These are phyloP conservation scores for Saccharum officinarum DNA, from an alignment of 176 grass and related monocot genomes.

Conservation along the genomic window DNA sequence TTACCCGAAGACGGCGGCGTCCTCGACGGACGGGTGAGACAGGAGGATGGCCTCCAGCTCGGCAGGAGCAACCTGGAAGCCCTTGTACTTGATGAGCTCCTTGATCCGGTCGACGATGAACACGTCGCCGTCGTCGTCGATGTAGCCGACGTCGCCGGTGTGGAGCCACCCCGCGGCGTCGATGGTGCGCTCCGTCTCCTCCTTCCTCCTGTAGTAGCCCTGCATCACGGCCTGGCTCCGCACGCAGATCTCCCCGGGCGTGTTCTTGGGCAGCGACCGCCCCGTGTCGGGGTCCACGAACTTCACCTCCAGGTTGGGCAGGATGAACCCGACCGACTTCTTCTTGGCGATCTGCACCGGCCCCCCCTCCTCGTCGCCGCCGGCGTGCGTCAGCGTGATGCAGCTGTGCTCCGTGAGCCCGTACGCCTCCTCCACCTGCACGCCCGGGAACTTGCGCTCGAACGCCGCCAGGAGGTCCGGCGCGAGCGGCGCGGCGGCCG, in stretches of 20 bases:
- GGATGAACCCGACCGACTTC: constrained; percentile 48
- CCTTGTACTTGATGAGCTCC: constrained; percentile 98
- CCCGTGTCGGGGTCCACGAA: constrained; percentile 74
- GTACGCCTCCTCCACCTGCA: no score
- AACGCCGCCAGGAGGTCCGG: no score
- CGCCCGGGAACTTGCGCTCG: no score
- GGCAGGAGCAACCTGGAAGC: constrained; percentile 84
- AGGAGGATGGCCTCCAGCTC: constrained; percentile 88
- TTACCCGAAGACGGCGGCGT: constrained; percentile 79
- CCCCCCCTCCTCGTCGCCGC: no score
- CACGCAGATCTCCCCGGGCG: constrained; percentile 70
- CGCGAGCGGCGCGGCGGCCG: no score
- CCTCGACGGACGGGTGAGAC: constrained; percentile 70
- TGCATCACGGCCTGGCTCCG: constrained; percentile 89
- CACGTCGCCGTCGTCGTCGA: constrained; percentile 85
- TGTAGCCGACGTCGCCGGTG: constrained; percentile 89
- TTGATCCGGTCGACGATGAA: constrained; percentile 89
- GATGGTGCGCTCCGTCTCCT: constrained; percentile 78
- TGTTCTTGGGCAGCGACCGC: constrained; percentile 68
- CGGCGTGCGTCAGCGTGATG: no score
- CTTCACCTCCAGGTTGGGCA: constrained; percentile 88
- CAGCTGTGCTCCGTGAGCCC: no score
- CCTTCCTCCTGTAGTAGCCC: constrained; percentile 75
- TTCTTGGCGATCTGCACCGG: no score
- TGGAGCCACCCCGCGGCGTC: constrained; percentile 78